These are phyloP conservation scores for Pelargonium citronellum DNA, from an alignment of 441 rosid genomes.

Conservation along the genomic window DNA sequence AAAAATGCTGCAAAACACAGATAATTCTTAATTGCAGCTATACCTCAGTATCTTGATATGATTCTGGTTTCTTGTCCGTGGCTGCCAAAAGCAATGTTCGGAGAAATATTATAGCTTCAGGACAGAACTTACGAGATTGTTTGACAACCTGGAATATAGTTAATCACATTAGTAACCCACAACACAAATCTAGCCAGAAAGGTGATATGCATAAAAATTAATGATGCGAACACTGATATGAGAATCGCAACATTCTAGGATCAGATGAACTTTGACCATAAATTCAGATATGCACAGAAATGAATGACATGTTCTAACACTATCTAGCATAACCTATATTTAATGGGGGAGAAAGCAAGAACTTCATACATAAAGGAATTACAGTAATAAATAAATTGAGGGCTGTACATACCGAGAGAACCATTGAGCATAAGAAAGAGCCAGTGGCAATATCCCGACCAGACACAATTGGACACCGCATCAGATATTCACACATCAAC, in stretches of 20 bases:
- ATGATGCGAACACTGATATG: background rate
- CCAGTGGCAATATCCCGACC: conserved; percentile 85
- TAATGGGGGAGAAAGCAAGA: background rate
- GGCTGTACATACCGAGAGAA: conserved; percentile 53
- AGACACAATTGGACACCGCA: conserved; percentile 70
- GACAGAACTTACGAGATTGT: conserved; percentile 71
- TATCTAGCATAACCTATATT: background rate
- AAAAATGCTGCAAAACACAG: background rate
- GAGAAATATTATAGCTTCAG: conserved; percentile 72
- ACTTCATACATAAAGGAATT: background rate
- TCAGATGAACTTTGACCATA: background rate
- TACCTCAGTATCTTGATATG: conserved; percentile 57
- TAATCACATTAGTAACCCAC: conserved; percentile 18
- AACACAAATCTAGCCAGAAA: too few species aligned
- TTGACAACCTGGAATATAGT: conserved; percentile 44
- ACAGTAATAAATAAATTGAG: background rate
- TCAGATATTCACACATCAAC: conserved; percentile 87
- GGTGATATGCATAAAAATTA: too few species aligned
- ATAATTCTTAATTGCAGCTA: conserved; percentile 1
- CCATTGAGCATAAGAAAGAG: conserved; percentile 74
- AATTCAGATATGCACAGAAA: background rate
- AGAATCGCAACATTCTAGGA: background rate
- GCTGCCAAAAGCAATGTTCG: conserved; percentile 53
- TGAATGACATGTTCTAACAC: background rate
- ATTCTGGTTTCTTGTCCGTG: conserved; percentile 33